Conservation (phyloP, 345 rosid species). For the Punica granatum region DNA sequence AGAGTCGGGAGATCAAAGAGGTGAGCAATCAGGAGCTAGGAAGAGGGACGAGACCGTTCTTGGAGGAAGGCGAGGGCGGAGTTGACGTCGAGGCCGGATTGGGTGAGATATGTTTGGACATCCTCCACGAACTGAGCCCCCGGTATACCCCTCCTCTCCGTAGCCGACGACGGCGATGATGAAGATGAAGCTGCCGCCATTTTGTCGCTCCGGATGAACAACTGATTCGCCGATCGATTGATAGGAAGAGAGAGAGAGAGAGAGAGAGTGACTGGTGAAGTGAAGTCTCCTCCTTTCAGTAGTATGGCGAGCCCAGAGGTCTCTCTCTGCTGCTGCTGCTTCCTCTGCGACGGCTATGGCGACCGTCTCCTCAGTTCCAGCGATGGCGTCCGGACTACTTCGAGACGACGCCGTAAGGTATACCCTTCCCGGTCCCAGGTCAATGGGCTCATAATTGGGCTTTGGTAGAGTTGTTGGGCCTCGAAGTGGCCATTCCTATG, state of each 20-base stretch:
- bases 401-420: background rate
- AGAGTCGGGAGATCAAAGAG: background rate
- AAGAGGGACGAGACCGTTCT: constrained; percentile 52
- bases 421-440: too few species aligned
- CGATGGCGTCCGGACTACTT: background rate
- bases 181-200: constrained; percentile 26
- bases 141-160: constrained; percentile 86
- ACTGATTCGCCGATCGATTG: background rate
- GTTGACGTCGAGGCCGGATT: constrained; percentile 62
- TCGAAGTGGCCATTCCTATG: too few species aligned
- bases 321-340: background rate
- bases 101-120: constrained; percentile 65
- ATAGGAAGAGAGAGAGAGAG: background rate
- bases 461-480: too few species aligned
- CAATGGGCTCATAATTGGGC: too few species aligned
- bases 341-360: background rate
- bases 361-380: background rate
- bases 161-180: constrained; percentile 12
- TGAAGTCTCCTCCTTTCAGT: background rate
- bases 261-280: background rate
- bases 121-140: constrained; percentile 89
- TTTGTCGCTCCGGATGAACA: background rate
- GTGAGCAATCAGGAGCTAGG: background rate
- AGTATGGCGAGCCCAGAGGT: background rate
- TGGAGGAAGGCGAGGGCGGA: constrained; percentile 85